A percentile compares a stretch with the other conserved stretches of the same genome.
These are phyloP conservation scores for Dipodascopsis tothii DNA, from an alignment of 805 yeast species.

Conservation along the genomic window DNA sequence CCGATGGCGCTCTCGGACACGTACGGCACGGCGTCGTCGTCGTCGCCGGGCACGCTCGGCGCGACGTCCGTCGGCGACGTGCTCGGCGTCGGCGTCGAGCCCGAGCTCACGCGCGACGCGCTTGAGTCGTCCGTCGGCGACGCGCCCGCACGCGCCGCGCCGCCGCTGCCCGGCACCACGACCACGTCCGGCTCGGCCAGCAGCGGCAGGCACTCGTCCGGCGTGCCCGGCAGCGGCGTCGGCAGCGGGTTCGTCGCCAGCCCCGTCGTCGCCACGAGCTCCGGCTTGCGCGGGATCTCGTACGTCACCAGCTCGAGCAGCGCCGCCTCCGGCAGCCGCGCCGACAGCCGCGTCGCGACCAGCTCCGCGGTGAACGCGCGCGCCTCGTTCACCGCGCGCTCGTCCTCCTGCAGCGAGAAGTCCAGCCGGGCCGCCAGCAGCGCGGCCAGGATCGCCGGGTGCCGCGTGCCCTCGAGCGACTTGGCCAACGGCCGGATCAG, in stretches of 20 bases:
- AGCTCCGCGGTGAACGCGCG: conserved; percentile 30
- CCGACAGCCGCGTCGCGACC: conserved; percentile 27
- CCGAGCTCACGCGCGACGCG: conserved; percentile 16
- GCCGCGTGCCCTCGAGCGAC: conserved; percentile 23
- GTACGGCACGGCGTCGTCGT: conserved; percentile 12
- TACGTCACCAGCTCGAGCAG: conserved; percentile 16
- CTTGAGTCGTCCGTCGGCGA: too few relatives aligned
- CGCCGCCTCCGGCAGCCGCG: conserved; percentile 23
- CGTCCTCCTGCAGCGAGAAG: conserved; percentile 25
- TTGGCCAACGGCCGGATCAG: conserved; percentile 26
- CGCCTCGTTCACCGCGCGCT: conserved; percentile 27
- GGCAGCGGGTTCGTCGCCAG: not conserved
- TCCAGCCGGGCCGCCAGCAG: conserved; percentile 28
- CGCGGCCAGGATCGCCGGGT: conserved; percentile 29
- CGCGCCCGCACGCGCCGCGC: too few relatives aligned
- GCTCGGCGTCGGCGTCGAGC: conserved; percentile 2
- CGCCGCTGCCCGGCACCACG: too few relatives aligned
- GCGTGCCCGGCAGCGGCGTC: too few relatives aligned
- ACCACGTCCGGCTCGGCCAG: too few relatives aligned
- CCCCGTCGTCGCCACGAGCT: not conserved
- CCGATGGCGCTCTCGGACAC: conserved; percentile 24
- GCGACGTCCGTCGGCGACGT: not conserved
- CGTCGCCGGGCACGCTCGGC: too few relatives aligned
- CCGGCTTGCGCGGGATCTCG: conserved; percentile 14
- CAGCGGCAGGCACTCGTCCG: too few relatives aligned